Evolutionary conservation across 257 asterid species (phyloP).

Genomic region (Ilex aquifolium): DNA sequence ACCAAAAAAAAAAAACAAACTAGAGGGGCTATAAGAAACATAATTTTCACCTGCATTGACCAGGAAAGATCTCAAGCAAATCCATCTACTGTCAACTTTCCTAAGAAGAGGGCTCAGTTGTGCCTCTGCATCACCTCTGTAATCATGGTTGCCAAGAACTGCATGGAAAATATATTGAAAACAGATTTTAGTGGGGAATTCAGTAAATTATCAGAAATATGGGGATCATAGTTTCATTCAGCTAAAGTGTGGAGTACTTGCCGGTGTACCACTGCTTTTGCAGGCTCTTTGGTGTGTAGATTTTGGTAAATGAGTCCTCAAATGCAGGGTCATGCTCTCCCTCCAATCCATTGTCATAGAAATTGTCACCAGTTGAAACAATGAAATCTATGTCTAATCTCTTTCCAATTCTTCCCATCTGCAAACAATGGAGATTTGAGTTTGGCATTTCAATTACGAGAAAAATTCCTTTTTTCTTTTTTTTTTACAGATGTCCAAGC

Average conservation of each 20-base stretch:
- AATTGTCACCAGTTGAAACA: conserved; percentile 92
- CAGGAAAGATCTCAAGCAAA: conserved; percentile 72
- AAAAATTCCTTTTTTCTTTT: neutral
- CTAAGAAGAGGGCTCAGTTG: conserved; percentile 62
- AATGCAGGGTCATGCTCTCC: conserved; percentile 65
- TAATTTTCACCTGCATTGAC: conserved; percentile 50
- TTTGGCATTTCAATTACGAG: too few species aligned
- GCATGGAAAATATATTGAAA: too few species aligned
- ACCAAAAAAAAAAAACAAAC: neutral
- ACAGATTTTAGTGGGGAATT: too few species aligned
- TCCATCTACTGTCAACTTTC: conserved; percentile 66
- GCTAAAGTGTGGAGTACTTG: too few species aligned
- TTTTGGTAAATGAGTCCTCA: conserved; percentile 59
- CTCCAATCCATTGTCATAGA: conserved; percentile 74
- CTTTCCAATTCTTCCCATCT: conserved; percentile 92
- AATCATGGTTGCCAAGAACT: conserved; percentile 93
- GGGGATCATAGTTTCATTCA: too few species aligned
- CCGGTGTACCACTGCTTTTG: conserved; percentile 67
- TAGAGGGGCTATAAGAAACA: neutral
- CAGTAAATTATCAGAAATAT: too few species aligned
- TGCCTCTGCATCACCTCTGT: conserved; percentile 68
- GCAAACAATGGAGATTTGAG: conserved; percentile 7
- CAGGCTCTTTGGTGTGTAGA: conserved; percentile 75
- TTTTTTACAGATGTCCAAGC: too few species aligned
- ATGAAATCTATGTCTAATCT: conserved; percentile 67